Percentiles rank a stretch among this genome's conserved stretches.
Evolutionary conservation across 1,139 yeast species (phyloP).

Genomic region (Scheffersomyces lignicola): DNA sequence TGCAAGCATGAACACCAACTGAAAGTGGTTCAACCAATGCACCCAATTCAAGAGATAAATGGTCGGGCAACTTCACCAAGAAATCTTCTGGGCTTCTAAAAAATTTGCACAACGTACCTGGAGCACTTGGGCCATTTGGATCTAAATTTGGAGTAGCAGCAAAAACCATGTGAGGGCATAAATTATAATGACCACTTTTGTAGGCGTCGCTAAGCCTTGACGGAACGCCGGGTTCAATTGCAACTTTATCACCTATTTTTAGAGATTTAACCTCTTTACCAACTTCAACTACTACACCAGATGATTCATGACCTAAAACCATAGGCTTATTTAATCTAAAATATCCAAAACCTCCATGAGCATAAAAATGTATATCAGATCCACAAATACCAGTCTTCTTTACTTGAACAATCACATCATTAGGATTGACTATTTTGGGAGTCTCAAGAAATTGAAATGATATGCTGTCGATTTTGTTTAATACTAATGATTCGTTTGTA

Average conservation of each 20-base stretch:
- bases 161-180: constrained; percentile 74
- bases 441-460: constrained; percentile 57
- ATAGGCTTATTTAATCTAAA: constrained; percentile 24
- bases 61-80: constrained; percentile 30
- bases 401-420: constrained; percentile 61
- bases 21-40: constrained; percentile 34
- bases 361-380: constrained; percentile 35
- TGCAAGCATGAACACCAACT: constrained; percentile 33
- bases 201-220: constrained; percentile 68
- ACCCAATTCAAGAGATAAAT: constrained; percentile 29
- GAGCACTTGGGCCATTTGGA: constrained; percentile 6
- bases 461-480: constrained; percentile 54
- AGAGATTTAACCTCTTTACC: constrained; percentile 27
- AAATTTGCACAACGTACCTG: constrained; percentile 65
- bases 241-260: constrained; percentile 32
- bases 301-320: constrained; percentile 33
- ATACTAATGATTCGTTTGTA: constrained; percentile 57
- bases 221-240: constrained; percentile 62
- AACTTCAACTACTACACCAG: constrained; percentile 30
- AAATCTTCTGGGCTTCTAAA: constrained; percentile 71
- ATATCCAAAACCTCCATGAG: constrained; percentile 32
- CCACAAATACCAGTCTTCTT: constrained; percentile 43
- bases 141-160: constrained; percentile 79
- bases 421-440: constrained; percentile 47
- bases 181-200: constrained; percentile 67